A percentile compares a stretch with the other conserved stretches of the same genome.
Conservation (phyloP, 495 filamentous ascomycete genomes). For the Saxophila tyrrhenica region DNA sequence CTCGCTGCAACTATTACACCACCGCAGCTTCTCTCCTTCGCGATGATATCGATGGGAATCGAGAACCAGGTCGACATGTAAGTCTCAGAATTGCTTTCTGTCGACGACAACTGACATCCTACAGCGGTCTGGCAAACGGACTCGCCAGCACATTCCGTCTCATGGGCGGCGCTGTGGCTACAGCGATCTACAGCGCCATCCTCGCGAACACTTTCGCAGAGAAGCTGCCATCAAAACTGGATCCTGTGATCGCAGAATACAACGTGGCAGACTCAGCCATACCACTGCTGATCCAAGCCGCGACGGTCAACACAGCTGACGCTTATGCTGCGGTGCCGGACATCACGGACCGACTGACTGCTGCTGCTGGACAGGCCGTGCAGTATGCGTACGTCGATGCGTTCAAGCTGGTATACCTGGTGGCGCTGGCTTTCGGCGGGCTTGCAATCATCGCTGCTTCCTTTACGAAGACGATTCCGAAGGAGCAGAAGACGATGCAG, state of each 20-base stretch:
- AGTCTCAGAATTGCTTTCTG: neutral
- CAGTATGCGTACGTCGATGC: conserved; percentile 16
- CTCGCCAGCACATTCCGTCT: conserved; percentile 19
- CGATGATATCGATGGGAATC: conserved; percentile 18
- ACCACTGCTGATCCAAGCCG: neutral
- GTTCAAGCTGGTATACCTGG: conserved; percentile 11
- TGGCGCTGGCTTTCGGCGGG: conserved; percentile 17
- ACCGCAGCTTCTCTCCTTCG: conserved; percentile 18
- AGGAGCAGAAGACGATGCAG: conserved; percentile 13
- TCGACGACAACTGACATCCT: neutral
- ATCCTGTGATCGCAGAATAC: neutral
- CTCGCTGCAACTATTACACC: conserved; percentile 6
- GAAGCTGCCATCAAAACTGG: conserved; percentile 7
- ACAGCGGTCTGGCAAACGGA: conserved; percentile 14
- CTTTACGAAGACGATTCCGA: conserved; percentile 14
- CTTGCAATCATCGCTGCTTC: conserved; percentile 14
- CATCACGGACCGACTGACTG: conserved; percentile 5
- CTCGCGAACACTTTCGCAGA: conserved; percentile 11
- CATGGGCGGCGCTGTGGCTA: conserved; percentile 19
- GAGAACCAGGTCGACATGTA: conserved; percentile 19
- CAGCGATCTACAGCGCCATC: conserved; percentile 19
- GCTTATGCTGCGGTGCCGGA: conserved; percentile 12
- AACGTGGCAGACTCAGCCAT: neutral
- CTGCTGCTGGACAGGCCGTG: conserved; percentile 11
- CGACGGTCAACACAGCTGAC: conserved; percentile 16